Evolutionary conservation across 139 green algal genomes (phyloP).

Genomic region (Haematococcus lacustris): DNA sequence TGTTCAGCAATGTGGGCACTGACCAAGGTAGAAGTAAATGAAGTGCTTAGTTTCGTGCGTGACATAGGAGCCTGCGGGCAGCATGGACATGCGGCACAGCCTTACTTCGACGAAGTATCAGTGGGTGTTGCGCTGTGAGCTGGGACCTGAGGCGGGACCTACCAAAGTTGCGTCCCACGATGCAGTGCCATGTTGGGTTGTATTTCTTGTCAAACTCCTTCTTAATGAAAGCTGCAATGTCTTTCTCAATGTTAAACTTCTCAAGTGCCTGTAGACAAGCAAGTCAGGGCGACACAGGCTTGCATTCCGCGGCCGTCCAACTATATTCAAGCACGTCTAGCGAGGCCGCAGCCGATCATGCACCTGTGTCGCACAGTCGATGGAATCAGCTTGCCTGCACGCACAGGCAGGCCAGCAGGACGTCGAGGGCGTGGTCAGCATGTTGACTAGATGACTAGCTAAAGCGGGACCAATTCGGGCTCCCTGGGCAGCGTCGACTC

Average conservation of each 20-base stretch:
- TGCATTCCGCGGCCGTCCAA: neutral
- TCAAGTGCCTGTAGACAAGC: conserved; percentile 74
- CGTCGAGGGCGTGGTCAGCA: neutral
- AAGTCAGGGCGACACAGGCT: neutral
- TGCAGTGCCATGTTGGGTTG: conserved; percentile 97
- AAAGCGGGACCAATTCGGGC: neutral
- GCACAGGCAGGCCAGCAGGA: neutral
- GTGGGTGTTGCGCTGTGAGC: neutral
- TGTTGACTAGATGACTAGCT: neutral
- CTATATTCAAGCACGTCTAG: neutral
- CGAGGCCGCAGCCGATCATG: neutral
- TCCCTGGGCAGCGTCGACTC: neutral
- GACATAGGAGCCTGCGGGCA: conserved; percentile 81
- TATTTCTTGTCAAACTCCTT: conserved; percentile 99
- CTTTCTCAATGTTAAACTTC: conserved; percentile 97
- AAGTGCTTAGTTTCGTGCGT: conserved; percentile 98
- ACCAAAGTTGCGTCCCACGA: conserved; percentile 97
- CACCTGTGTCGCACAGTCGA: conserved; percentile 80
- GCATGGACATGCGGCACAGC: neutral
- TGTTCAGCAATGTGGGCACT: neutral
- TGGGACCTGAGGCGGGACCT: conserved; percentile 1
- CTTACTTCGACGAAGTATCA: neutral
- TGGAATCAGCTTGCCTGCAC: conserved; percentile 74
- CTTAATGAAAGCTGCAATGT: conserved; percentile 98
- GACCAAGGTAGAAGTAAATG: conserved; percentile 94